Evolutionary conservation across 495 filamentous ascomycete species (phyloP), one percentile per base, ranked within the genome.

Genomic region (Acidiella bohemica): DNA sequence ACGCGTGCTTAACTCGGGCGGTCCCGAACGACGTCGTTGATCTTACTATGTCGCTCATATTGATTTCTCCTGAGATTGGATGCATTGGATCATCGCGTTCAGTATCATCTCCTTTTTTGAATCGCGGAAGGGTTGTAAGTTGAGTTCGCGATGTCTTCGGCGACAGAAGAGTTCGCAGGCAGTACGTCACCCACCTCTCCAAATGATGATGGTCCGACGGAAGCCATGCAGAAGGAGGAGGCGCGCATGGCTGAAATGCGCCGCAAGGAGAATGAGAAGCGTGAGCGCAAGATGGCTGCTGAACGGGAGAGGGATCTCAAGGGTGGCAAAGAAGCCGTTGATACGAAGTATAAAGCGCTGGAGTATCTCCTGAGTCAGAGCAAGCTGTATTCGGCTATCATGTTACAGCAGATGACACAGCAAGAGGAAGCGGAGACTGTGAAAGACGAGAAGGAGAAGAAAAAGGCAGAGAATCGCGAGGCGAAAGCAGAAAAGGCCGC

Each of bases 381-480:
- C 48, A 64, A 64, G 54, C 53, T 67, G 14, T 67, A 66, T 50
- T 46, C 56, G 25, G 66, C 38, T 44, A 75, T 76, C 37, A 75
- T 76, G 71, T 63, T 73, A 14, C 62, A 70, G 23, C 75, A 76
- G 42, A 76, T 76, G 68, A 68, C 73, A 42, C 67, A 72, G 32
- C 71, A 75, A 40, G 69, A 76, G 51, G 71, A 75, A 24, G 66
- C 70, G 18, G 70, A 71, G 27, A 64, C 57, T 11, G 56, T 61
- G 10, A 61, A 64, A 36, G 64, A 69, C 2, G 59, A 65, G 24
- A 67, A 66, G 46, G 60, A 55, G 20, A 55, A 61, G 29, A 54
- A 63, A 59, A 38, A 59, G 50, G 41, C 56, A 2, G 53, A 59
- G 38, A 61, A 59, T 34, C 51, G 46, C 14, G 59, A 65, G 29